Conservation (phyloP, 306 rosid species). For the Ziziphus jujuba region DNA sequence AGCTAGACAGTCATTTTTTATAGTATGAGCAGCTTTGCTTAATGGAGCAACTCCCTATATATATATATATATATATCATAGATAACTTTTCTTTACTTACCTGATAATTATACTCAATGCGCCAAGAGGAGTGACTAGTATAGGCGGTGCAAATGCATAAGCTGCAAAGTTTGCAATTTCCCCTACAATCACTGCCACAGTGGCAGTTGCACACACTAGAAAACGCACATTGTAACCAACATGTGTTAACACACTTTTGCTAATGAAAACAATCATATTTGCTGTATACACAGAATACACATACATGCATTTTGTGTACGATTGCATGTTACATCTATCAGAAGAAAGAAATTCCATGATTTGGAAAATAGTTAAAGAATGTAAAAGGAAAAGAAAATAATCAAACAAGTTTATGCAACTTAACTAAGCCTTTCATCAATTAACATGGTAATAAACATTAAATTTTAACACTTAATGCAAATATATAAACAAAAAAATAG, state of each 20-base stretch:
- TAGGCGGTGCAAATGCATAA: slow-evolving; percentile 94
- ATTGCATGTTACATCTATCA: background rate
- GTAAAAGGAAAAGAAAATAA: no score
- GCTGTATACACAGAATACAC: slow-evolving; percentile 2
- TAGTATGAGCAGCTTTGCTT: no score
- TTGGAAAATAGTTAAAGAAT: background rate
- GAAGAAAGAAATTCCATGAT: background rate
- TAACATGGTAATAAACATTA: no score
- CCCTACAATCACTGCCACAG: slow-evolving; percentile 85
- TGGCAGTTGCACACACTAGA: slow-evolving; percentile 33
- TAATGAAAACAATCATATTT: background rate
- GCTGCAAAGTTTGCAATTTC: slow-evolving; percentile 97
- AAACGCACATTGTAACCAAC: background rate
- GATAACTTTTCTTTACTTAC: slow-evolving; percentile 31
- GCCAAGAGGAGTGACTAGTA: slow-evolving; percentile 95
- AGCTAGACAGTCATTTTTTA: no score
- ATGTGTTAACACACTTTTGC: background rate
- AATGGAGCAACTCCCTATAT: no score
- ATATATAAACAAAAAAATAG: no score
- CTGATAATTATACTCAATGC: slow-evolving; percentile 97
- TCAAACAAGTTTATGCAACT: background rate
- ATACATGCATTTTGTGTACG: background rate
- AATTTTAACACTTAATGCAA: no score
- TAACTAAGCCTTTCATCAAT: background rate
- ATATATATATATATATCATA: no score